phyloP scores from a whole-genome alignment of 768 basidiomycete genomes.

The Xerocomus potaroensis region DNA sequence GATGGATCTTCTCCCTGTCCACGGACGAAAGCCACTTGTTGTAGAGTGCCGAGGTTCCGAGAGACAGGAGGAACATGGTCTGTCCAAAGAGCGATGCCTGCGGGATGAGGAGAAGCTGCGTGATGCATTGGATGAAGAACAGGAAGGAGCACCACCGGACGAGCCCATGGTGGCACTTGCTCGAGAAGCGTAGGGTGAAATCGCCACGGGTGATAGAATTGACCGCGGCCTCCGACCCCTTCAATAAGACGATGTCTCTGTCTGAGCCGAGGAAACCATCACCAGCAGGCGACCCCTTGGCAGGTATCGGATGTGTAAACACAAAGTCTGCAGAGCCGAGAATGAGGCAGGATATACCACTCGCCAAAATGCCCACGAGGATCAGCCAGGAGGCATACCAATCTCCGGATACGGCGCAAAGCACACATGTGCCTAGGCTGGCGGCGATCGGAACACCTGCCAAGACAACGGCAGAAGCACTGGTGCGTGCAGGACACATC shows the following conservation, averaged over 20 bases:
- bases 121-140: conserved; percentile 21
- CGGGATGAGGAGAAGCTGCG: conserved; percentile 28
- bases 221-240: conserved; percentile 26
- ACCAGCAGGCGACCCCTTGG: conserved; percentile 22
- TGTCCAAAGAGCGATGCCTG: conserved; percentile 28
- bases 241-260: conserved; percentile 22
- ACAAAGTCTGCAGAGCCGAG: conserved; percentile 23
- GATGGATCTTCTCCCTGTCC: conserved; percentile 27
- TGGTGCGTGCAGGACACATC: conserved; percentile 3
- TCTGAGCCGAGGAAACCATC: conserved; percentile 26
- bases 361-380: conserved; percentile 26
- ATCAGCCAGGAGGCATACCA: conserved; percentile 28
- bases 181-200: conserved; percentile 22
- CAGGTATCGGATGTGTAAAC: conserved; percentile 23
- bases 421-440: conserved; percentile 19
- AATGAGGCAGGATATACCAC: conserved; percentile 24
- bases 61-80: conserved; percentile 26
- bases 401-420: conserved; percentile 19
- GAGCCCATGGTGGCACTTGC: conserved; percentile 4
- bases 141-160: conserved; percentile 21
- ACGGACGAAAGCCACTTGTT: conserved; percentile 23
- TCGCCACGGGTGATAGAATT: conserved; percentile 27
- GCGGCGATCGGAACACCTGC: conserved; percentile 18
- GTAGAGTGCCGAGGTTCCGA: conserved; percentile 26
- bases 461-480: background rate